Evolutionary conservation across 169 alveolate species (phyloP), one percentile per base, ranked within the genome.

Genomic region (Babesia bigemina): DNA sequence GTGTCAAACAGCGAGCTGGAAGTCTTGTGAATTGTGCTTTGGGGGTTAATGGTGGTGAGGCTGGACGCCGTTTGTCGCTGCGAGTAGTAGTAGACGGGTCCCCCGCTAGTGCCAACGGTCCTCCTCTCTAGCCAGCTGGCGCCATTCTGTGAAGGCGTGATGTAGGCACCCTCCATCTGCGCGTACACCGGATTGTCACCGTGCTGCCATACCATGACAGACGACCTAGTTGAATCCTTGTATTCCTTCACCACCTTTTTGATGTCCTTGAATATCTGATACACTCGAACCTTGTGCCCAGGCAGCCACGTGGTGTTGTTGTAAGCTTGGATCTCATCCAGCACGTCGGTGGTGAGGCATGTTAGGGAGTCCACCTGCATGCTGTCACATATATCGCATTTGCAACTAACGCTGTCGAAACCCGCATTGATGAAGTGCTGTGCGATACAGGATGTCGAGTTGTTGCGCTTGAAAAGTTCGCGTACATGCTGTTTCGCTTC

Each of bases 401-500:
- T 13, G 7, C 19, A 39, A 81, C 88, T 14, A 75, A 93, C 93
- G 28, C 95, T 92, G 66, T 93, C 97, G 71, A 92, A 93, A 6
- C 97, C 97, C 13, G 97, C 97, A 66, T 85, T 93, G 19, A 92
- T 91, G 73, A 93, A 93, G 69, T 93, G 96, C 60, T 88, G 90
- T 0, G 96, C 95, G 49, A 93, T 88, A 26, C 88, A 89, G 26
- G 93, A 89, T 53, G 96, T 92, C 47, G 94, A 60, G 70, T 93
- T 93, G 79, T 92, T 91, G 48, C 79, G 86, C 59, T 86, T 90
- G 86, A 93, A 93, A 56, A 93, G 91, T 55, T 93, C 95, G 48
- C 91, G 93, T 2, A 93, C 96, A 66, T 79, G 55, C 61, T 88
- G 88, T 59, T 93, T 87, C 69, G 92, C 95, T 21, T 84, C 75